Percentiles rank a stretch among this genome's conserved stretches.
phyloP scores from a whole-genome alignment of 1,284 basidiomycete species.

The Sutorius eximius region DNA sequence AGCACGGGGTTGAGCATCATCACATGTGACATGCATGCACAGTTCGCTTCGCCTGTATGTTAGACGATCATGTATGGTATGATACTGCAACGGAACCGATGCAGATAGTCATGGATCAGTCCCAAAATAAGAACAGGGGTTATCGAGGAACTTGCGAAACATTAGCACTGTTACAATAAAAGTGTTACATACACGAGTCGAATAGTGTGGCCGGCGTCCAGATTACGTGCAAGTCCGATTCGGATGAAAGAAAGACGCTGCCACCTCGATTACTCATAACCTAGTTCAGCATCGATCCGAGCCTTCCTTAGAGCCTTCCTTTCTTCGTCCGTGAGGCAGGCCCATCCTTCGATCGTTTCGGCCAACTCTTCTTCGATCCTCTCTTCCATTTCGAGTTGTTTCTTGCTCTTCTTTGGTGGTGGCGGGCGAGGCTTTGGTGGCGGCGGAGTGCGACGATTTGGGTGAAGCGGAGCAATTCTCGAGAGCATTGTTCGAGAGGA shows the following conservation, averaged over 20 bases:
- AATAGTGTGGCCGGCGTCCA: neutral
- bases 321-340: conserved; percentile 61
- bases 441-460: conserved; percentile 67
- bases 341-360: conserved; percentile 73
- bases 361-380: conserved; percentile 75
- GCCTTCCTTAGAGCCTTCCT: conserved; percentile 56
- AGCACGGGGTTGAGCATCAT: neutral
- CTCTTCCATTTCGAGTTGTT: conserved; percentile 71
- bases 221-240: neutral
- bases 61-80: neutral
- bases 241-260: neutral
- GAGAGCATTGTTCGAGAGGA: conserved; percentile 59
- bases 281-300: conserved; percentile 64
- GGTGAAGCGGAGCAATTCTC: conserved; percentile 71
- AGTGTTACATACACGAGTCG: conserved; percentile 5
- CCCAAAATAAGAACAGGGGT: neutral
- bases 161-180: neutral
- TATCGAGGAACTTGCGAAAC: neutral
- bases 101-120: neutral
- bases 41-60: conserved; percentile 1
- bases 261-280: conserved; percentile 43
- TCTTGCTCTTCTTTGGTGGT: conserved; percentile 71
- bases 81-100: neutral
- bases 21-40: neutral
- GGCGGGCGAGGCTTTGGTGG: conserved; percentile 64